Base-by-base conservation (phyloP, 2,329 filamentous ascomycete genomes). In the Beauveria medogensis region DNA sequence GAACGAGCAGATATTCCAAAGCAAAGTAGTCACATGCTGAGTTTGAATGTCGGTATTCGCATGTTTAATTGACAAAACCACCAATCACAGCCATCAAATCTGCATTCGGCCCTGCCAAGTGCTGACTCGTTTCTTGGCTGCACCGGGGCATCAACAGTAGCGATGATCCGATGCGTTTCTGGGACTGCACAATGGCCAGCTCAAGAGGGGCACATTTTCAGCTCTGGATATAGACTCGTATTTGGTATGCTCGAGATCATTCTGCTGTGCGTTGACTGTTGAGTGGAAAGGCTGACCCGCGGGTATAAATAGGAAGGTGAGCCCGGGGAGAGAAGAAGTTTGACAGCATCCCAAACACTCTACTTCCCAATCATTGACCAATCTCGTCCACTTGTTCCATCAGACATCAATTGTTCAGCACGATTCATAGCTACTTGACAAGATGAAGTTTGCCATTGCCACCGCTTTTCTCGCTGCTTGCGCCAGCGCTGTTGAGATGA, bases 401-500 rank as follows among this genome's bases (percentile, higher is more conserved):
- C 3, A 16, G 6, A 16, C 16, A 24, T 41, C 3, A 16, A 16
- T 37, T 16, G 16, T 41, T 24, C 6, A n/a, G 16, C 16, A 24
- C 8, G 2, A 47, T 3, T 22, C 5, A 24, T 6, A 50, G 28
- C 8, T 18, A 2, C 4, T 10, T 6, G 6, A 7, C 20, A 50
- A 40, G 8, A 60, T 60, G 58, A 62, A 62, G 60, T 53, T 58
- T 43, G 54, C 41, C 12, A 30, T 53, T 54, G 60, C 55, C 46
- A 34, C 55, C 47, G 46, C 60, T 40, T 37, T 62, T 41, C 48
- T 62, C 26, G 60, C 60, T 40, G 48, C 48, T 20, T 56, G 53
- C 54, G 60, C 60, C 47, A 58, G 47, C 30, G 60, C 60, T 14
- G 60, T 58, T 14, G 60, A 62, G 60, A 62, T 62, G 60, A 58